Evolutionary conservation across 202 grass and related monocot genomes (phyloP).

Genomic region (Brachypodium distachyon): DNA sequence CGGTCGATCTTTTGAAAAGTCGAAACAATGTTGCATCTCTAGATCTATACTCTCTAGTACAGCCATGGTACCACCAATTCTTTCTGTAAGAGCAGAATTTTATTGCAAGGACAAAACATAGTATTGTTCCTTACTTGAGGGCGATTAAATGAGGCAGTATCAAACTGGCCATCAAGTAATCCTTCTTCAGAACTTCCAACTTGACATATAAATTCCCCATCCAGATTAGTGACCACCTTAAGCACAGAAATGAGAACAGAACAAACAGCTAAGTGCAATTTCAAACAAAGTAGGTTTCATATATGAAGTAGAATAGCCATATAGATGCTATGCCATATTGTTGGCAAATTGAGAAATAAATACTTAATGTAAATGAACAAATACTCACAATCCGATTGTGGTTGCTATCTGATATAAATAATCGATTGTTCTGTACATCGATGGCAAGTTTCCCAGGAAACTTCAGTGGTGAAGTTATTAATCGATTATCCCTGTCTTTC

Average conservation of each 20-base stretch:
- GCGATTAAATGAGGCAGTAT: constrained; percentile 78
- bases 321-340: not conserved
- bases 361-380: not conserved
- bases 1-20: too few relatives aligned
- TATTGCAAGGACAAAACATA: constrained; percentile 16
- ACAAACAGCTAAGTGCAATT: constrained; percentile 11
- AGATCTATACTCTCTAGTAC: not conserved
- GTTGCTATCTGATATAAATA: constrained; percentile 98
- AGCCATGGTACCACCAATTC: constrained; percentile 4
- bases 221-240: constrained; percentile 79
- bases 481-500: constrained; percentile 72
- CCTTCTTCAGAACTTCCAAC: constrained; percentile 86
- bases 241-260: constrained; percentile 18
- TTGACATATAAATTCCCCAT: constrained; percentile 85
- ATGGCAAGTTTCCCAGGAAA: constrained; percentile 90
- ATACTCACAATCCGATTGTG: constrained; percentile 91
- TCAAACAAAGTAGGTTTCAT: not conserved
- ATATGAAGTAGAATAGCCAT: constrained; percentile 12
- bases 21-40: not conserved
- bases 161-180: constrained; percentile 81
- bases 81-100: not conserved
- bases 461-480: constrained; percentile 76
- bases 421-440: constrained; percentile 80
- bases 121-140: constrained; percentile 63
- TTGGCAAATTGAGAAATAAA: not conserved